A percentile compares a stretch with the other conserved stretches of the same genome.
These are phyloP conservation scores for Nakazawaea laoshanensis DNA, from an alignment of 805 yeast species.

Conservation along the genomic window DNA sequence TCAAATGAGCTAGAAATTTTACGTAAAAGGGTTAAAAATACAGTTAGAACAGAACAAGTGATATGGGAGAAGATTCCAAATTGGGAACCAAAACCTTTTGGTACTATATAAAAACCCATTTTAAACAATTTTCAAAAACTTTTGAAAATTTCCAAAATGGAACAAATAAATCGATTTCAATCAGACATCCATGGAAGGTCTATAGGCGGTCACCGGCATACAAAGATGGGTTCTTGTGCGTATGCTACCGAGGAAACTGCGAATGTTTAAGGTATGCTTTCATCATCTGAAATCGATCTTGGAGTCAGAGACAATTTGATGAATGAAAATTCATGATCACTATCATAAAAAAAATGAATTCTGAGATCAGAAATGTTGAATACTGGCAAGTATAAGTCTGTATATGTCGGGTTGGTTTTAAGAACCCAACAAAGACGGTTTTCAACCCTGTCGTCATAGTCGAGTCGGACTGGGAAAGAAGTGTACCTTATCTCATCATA, in stretches of 20 bases:
- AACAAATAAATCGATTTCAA: conserved; percentile 15
- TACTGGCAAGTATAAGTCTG: conserved; percentile 88
- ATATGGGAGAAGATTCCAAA: conserved; percentile 24
- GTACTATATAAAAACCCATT: conserved; percentile 16
- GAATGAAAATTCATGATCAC: conserved; percentile 10
- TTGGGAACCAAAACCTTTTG: conserved; percentile 54
- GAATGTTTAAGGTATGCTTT: conserved; percentile 72
- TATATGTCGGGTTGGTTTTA: conserved; percentile 18
- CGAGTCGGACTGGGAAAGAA: conserved; percentile 92
- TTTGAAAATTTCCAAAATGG: too few relatives aligned
- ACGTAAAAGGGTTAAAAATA: too few relatives aligned
- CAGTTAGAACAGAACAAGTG: conserved; percentile 1
- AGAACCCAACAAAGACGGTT: conserved; percentile 28
- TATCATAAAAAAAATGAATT: conserved; percentile 7
- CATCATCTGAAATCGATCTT: conserved; percentile 45
- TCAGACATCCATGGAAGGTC: conserved; percentile 96
- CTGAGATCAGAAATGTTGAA: conserved; percentile 49
- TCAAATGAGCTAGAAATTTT: too few relatives aligned
- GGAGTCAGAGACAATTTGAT: background rate
- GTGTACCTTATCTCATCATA: conserved; percentile 35
- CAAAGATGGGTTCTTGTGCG: conserved; percentile 76
- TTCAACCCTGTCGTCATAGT: conserved; percentile 86
- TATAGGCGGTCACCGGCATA: conserved; percentile 78
- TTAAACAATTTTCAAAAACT: background rate
- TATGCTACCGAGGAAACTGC: conserved; percentile 94